A percentile compares a stretch with the other conserved stretches of the same genome.
Evolutionary conservation across 2,329 filamentous ascomycete species (phyloP).

Genomic region (Cordyceps farinosa): DNA sequence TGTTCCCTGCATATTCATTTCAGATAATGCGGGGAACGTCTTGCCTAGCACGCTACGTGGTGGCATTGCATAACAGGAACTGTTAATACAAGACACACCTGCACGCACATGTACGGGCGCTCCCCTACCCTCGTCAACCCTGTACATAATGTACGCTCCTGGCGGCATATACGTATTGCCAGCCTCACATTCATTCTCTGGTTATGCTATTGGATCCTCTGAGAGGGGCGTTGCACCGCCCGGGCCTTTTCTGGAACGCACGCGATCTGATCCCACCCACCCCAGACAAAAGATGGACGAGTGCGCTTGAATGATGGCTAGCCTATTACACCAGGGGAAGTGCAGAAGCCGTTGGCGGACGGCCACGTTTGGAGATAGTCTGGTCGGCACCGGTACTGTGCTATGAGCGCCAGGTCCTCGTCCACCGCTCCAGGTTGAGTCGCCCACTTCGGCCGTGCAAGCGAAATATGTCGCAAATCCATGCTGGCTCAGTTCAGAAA

Average conservation of each 20-base stretch:
- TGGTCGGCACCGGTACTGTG: not conserved
- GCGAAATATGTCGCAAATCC: not conserved
- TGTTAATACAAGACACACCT: not conserved
- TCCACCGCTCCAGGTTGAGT: not conserved
- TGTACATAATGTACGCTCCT: not conserved
- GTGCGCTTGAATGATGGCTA: not conserved
- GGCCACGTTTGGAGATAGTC: not conserved
- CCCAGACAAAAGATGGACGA: not conserved
- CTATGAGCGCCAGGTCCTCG: not conserved
- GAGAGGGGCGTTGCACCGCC: not conserved
- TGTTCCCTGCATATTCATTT: not conserved
- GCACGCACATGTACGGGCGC: not conserved
- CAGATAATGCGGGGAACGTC: not conserved
- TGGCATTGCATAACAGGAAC: not conserved
- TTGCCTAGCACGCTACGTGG: not conserved
- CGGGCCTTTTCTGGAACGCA: constrained; percentile 7
- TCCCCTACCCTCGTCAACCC: not conserved
- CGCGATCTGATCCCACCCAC: not conserved
- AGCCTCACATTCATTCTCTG: not conserved
- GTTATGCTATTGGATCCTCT: not conserved
- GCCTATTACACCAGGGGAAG: not conserved
- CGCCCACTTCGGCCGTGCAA: not conserved
- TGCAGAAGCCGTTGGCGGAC: not conserved
- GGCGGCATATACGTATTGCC: not conserved
- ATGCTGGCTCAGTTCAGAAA: not conserved